Conservation (phyloP, 352 stramenopile species). For the Pelagophyceae sp. region DNA sequence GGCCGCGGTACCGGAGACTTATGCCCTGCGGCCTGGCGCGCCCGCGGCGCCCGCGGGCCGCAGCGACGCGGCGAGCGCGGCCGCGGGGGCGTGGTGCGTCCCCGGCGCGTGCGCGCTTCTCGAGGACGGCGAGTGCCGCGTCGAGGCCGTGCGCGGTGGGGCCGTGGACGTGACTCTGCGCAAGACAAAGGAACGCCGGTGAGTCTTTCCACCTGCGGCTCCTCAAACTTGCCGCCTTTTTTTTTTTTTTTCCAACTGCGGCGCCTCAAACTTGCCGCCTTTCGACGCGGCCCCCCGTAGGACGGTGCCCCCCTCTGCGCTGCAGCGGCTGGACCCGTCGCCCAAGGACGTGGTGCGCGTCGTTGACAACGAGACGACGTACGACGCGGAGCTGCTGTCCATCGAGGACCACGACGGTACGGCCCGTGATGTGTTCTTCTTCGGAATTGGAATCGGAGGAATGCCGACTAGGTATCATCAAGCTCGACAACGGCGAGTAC, state of each 20-base stretch:
- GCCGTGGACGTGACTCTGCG: neutral
- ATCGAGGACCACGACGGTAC: slow-evolving; percentile 2
- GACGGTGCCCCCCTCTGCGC: neutral
- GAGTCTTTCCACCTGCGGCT: too few species aligned
- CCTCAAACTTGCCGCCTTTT: too few species aligned
- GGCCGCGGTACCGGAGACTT: neutral
- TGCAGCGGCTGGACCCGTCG: neutral
- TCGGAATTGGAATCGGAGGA: too few species aligned
- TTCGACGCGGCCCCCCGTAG: too few species aligned
- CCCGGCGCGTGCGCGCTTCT: neutral
- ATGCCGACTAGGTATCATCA: too few species aligned
- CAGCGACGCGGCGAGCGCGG: neutral
- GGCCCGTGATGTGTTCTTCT: too few species aligned
- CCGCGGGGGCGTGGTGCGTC: neutral
- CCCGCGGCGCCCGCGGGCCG: too few species aligned
- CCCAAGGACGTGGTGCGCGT: slow-evolving; percentile 1
- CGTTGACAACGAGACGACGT: neutral
- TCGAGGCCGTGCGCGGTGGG: neutral
- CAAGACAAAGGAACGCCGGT: neutral
- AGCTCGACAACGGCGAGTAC: slow-evolving; percentile 10
- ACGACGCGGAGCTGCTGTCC: slow-evolving; percentile 3
- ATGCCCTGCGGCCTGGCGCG: neutral
- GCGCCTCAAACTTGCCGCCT: too few species aligned
- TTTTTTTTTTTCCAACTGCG: too few species aligned
- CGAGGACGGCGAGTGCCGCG: neutral